Evolutionary conservation across 2,329 filamentous ascomycete species (phyloP).

Genomic region (Diaporthe aspalathi): DNA sequence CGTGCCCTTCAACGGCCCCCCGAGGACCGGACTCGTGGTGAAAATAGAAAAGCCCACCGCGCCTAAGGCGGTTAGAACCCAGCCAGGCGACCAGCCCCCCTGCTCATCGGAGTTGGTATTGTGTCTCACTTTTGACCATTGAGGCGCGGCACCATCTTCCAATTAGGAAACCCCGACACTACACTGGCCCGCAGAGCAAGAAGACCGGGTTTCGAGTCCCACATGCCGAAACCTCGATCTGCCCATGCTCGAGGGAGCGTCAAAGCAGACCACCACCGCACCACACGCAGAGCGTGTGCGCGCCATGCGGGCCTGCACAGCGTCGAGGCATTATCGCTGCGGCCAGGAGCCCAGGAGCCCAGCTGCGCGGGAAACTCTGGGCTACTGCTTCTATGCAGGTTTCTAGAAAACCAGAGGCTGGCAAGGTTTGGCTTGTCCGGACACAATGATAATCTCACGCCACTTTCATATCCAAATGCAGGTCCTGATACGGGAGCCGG

Average conservation of each 20-base stretch:
- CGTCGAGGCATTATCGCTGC: slow-evolving; percentile 24
- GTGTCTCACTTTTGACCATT: not conserved
- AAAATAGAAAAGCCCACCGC: slow-evolving; percentile 27
- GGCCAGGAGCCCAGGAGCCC: not conserved
- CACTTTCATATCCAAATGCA: slow-evolving; percentile 6
- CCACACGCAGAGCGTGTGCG: not conserved
- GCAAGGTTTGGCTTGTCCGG: slow-evolving; percentile 7
- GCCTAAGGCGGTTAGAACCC: slow-evolving; percentile 26
- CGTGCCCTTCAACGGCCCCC: slow-evolving; percentile 3
- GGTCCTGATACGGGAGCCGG: slow-evolving; percentile 27
- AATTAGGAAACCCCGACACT: slow-evolving; percentile 26
- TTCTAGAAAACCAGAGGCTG: slow-evolving; percentile 22
- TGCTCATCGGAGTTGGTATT: slow-evolving; percentile 10
- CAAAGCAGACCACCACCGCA: slow-evolving; percentile 6
- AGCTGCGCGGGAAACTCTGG: slow-evolving; percentile 7
- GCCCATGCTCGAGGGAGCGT: slow-evolving; percentile 6
- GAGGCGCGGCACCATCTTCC: slow-evolving; percentile 7
- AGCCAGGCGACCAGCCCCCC: not conserved
- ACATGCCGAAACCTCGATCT: slow-evolving; percentile 31
- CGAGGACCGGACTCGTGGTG: slow-evolving; percentile 30
- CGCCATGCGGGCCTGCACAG: slow-evolving; percentile 3
- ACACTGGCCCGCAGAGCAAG: slow-evolving; percentile 18
- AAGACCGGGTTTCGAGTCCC: slow-evolving; percentile 25
- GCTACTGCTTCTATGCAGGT: slow-evolving; percentile 6
- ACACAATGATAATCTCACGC: slow-evolving; percentile 11